Conservation (phyloP, 176 grass and related monocot genomes). For the Triticum monococcum region DNA sequence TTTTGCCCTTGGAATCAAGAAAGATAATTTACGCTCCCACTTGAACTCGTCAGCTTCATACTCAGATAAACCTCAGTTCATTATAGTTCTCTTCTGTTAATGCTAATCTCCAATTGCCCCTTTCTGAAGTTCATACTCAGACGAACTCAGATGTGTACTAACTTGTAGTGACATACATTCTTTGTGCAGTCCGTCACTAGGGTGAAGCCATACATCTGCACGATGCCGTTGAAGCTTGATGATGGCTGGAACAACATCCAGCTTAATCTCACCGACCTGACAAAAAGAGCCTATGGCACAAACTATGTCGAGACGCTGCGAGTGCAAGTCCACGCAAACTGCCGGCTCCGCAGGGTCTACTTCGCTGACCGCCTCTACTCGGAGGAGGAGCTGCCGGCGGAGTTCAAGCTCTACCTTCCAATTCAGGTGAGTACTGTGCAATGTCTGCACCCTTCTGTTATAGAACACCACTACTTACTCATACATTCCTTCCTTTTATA, state of each 20-base stretch:
- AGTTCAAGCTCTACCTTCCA: conserved; percentile 94
- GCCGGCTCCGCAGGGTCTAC: conserved; percentile 78
- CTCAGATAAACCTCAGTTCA: not conserved
- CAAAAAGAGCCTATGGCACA: conserved; percentile 79
- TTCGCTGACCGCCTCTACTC: conserved; percentile 88
- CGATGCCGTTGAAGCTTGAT: conserved; percentile 80
- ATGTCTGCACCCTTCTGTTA: not conserved
- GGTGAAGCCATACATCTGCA: conserved; percentile 93
- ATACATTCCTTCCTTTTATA: not conserved
- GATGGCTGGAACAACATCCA: conserved; percentile 96
- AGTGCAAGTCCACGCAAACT: conserved; percentile 95
- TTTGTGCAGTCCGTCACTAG: conserved; percentile 66
- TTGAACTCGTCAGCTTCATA: not conserved
- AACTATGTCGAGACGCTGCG: conserved; percentile 89
- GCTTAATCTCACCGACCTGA: conserved; percentile 79
- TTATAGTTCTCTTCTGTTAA: not conserved
- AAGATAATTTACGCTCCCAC: not conserved
- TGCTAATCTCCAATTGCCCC: not conserved
- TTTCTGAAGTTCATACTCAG: not conserved
- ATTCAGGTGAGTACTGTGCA: conserved; percentile 55
- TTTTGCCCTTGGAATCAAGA: not conserved
- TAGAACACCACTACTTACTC: not conserved
- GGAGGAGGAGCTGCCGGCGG: conserved; percentile 77
- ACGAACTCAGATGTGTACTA: not conserved
- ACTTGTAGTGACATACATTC: not conserved